A percentile compares a stretch with the other conserved stretches of the same genome.
Conservation (phyloP, 768 basidiomycete species). For the Termitomyces sp. region DNA sequence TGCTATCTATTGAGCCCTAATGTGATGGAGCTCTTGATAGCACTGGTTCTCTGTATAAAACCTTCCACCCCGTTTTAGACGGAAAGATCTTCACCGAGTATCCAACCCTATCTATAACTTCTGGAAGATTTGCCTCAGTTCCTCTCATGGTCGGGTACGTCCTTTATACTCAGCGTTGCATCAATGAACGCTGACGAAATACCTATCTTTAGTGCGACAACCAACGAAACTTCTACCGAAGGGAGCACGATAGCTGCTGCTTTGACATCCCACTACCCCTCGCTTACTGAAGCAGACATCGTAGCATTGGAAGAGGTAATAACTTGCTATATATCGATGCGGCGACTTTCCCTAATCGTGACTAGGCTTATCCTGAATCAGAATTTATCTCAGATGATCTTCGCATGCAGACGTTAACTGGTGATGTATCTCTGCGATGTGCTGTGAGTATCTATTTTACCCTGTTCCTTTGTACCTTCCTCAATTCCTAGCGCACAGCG, state of each 20-base stretch:
- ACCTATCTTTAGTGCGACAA: slow-evolving; percentile 42
- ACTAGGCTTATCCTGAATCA: slow-evolving; percentile 37
- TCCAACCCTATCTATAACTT: slow-evolving; percentile 43
- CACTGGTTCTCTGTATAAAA: slow-evolving; percentile 38
- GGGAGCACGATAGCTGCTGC: slow-evolving; percentile 34
- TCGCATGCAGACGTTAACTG: slow-evolving; percentile 42
- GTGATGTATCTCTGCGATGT: slow-evolving; percentile 47
- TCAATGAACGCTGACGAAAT: not conserved
- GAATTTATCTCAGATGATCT: slow-evolving; percentile 40
- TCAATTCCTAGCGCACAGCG: slow-evolving; percentile 26
- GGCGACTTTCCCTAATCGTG: not conserved
- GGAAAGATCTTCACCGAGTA: slow-evolving; percentile 46
- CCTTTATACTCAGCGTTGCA: not conserved
- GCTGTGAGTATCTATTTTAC: slow-evolving; percentile 37
- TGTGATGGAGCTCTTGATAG: slow-evolving; percentile 17
- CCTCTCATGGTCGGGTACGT: slow-evolving; percentile 58
- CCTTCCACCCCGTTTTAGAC: slow-evolving; percentile 55
- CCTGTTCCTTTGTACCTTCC: not conserved
- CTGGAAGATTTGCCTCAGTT: slow-evolving; percentile 44
- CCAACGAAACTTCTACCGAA: slow-evolving; percentile 54
- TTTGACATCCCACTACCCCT: slow-evolving; percentile 41
- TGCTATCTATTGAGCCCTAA: not conserved
- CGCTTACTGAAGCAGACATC: slow-evolving; percentile 35
- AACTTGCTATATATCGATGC: not conserved
- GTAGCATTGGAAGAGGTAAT: slow-evolving; percentile 29